Conservation (phyloP, 73 alveolate genomes). For the Paramecium pentaurelia region DNA sequence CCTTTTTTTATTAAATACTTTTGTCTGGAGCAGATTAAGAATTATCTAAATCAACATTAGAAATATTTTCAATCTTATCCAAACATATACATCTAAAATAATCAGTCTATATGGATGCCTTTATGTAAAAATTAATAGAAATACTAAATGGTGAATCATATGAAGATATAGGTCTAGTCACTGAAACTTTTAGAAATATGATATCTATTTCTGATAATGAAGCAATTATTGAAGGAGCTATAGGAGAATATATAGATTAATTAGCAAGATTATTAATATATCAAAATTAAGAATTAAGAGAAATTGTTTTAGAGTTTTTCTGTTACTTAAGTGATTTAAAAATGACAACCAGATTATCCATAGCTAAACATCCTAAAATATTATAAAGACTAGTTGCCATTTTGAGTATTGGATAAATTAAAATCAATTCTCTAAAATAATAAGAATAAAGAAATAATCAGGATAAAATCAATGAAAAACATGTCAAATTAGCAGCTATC, state of each 20-base stretch:
- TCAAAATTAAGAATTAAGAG: slow-evolving; percentile 52
- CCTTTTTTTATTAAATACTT: slow-evolving; percentile 32
- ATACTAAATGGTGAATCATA: slow-evolving; percentile 56
- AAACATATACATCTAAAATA: slow-evolving; percentile 45
- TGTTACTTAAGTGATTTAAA: slow-evolving; percentile 53
- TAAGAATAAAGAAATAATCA: background rate
- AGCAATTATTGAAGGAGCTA: slow-evolving; percentile 12
- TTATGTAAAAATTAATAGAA: slow-evolving; percentile 41
- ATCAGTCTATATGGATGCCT: background rate
- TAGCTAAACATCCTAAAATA: slow-evolving; percentile 58
- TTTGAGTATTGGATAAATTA: slow-evolving; percentile 21
- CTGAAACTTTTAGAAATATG: slow-evolving; percentile 50
- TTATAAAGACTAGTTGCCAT: slow-evolving; percentile 45
- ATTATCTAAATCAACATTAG: slow-evolving; percentile 31
- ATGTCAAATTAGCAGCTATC: slow-evolving; percentile 53
- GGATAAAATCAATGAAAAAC: slow-evolving; percentile 51
- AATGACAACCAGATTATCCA: slow-evolving; percentile 38
- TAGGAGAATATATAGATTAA: slow-evolving; percentile 40
- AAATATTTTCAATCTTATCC: slow-evolving; percentile 43
- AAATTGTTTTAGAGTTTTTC: slow-evolving; percentile 11
- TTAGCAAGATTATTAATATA: slow-evolving; percentile 18
- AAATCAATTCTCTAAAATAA: background rate
- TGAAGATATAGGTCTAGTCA: slow-evolving; percentile 48
- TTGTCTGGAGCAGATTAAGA: slow-evolving; percentile 35
- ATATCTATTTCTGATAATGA: slow-evolving; percentile 56